phyloP scores from a whole-genome alignment of 352 stramenopile genomes.

The Phytophthora boehmeriae region DNA sequence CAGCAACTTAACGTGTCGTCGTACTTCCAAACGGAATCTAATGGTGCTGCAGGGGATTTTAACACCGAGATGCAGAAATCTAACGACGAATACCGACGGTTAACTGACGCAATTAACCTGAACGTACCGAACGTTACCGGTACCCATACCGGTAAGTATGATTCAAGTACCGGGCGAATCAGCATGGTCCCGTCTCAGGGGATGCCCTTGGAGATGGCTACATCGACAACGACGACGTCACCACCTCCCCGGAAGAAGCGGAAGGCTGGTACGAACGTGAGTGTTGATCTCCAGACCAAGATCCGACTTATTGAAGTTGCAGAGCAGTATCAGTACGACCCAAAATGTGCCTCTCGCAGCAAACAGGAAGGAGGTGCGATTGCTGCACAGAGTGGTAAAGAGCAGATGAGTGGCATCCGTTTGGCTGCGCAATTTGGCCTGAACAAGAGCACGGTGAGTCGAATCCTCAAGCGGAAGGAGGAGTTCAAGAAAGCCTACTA shows the following conservation, averaged over 20 bases:
- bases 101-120: slow-evolving; percentile 39
- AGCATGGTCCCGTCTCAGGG: slow-evolving; percentile 10
- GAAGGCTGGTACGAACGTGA: slow-evolving; percentile 65
- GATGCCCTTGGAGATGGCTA: background rate
- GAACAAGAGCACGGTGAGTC: slow-evolving; percentile 85
- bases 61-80: slow-evolving; percentile 52
- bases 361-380: slow-evolving; percentile 34
- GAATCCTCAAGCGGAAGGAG: slow-evolving; percentile 87
- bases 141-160: slow-evolving; percentile 7
- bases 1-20: slow-evolving; percentile 38
- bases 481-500: slow-evolving; percentile 90
- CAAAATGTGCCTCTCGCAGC: slow-evolving; percentile 48
- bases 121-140: slow-evolving; percentile 17
- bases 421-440: slow-evolving; percentile 76
- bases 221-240: slow-evolving; percentile 3
- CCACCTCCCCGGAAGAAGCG: slow-evolving; percentile 46
- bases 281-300: slow-evolving; percentile 85
- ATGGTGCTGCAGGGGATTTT: slow-evolving; percentile 34
- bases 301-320: slow-evolving; percentile 85
- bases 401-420: slow-evolving; percentile 76
- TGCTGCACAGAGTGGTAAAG: slow-evolving; percentile 24
- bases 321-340: slow-evolving; percentile 84
- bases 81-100: slow-evolving; percentile 51
- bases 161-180: slow-evolving; percentile 4
- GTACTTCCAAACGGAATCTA: slow-evolving; percentile 49